A percentile compares a stretch with the other conserved stretches of the same genome.
Conservation (phyloP, 345 rosid genomes). For the Laguncularia racemosa region DNA sequence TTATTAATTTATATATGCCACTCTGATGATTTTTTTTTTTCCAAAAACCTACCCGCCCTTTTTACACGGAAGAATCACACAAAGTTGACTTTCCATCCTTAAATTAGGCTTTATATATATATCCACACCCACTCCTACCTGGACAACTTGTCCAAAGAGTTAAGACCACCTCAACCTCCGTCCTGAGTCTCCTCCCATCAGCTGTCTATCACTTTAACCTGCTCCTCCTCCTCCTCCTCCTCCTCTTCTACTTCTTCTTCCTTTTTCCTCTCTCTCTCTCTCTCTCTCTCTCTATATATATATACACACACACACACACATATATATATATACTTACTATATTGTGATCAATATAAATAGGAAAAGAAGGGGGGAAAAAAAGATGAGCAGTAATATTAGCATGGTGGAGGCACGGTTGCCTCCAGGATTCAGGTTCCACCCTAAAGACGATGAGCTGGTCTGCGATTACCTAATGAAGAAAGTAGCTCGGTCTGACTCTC, state of each 20-base stretch:
- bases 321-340: no score
- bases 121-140: background rate
- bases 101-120: background rate
- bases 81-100: constrained; percentile 3
- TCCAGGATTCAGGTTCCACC: constrained; percentile 91
- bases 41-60: constrained; percentile 1
- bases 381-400: constrained; percentile 49
- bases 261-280: background rate
- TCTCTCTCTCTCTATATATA: background rate
- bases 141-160: no score
- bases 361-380: background rate
- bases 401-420: constrained; percentile 72
- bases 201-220: no score
- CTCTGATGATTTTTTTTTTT: no score
- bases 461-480: constrained; percentile 76
- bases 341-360: no score
- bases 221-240: no score
- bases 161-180: no score
- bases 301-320: no score
- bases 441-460: constrained; percentile 82
- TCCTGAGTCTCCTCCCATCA: no score
- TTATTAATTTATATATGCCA: no score
- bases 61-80: constrained; percentile 10
- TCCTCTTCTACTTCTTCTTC: no score
- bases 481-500: constrained; percentile 19